These are phyloP conservation scores for Boletus smithii DNA, from an alignment of 1,284 basidiomycete genomes.

Conservation along the genomic window DNA sequence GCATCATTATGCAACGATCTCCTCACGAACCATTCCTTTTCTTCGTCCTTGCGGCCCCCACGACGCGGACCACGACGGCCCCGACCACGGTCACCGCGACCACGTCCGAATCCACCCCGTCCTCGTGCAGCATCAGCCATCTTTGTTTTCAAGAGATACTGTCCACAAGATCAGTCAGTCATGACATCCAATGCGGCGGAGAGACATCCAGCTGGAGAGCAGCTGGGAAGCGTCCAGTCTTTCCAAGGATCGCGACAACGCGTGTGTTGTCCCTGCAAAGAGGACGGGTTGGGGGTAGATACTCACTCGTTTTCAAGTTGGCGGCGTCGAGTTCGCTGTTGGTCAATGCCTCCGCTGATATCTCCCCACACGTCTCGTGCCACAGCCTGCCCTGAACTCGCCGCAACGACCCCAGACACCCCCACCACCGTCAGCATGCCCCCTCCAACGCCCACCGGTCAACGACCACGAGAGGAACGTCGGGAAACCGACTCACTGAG, in stretches of 20 bases:
- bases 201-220: slow-evolving; percentile 27
- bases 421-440: neutral
- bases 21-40: slow-evolving; percentile 92
- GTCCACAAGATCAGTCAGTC: slow-evolving; percentile 17
- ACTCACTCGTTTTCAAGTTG: slow-evolving; percentile 40
- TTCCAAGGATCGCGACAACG: slow-evolving; percentile 1
- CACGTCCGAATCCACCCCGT: slow-evolving; percentile 86
- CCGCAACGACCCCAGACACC: slow-evolving; percentile 21
- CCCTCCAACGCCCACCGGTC: neutral
- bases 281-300: slow-evolving; percentile 10
- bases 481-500: too few relatives aligned
- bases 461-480: neutral
- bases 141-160: slow-evolving; percentile 30
- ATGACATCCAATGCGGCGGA: slow-evolving; percentile 17
- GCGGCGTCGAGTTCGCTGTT: slow-evolving; percentile 17
- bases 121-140: slow-evolving; percentile 82
- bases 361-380: neutral
- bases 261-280: neutral
- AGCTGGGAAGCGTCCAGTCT: neutral
- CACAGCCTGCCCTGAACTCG: slow-evolving; percentile 29
- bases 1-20: neutral
- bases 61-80: slow-evolving; percentile 91
- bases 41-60: slow-evolving; percentile 96
- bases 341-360: slow-evolving; percentile 9
- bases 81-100: slow-evolving; percentile 80